phyloP scores from a whole-genome alignment of 2,329 filamentous ascomycete species.

The Colletotrichum sp. region DNA sequence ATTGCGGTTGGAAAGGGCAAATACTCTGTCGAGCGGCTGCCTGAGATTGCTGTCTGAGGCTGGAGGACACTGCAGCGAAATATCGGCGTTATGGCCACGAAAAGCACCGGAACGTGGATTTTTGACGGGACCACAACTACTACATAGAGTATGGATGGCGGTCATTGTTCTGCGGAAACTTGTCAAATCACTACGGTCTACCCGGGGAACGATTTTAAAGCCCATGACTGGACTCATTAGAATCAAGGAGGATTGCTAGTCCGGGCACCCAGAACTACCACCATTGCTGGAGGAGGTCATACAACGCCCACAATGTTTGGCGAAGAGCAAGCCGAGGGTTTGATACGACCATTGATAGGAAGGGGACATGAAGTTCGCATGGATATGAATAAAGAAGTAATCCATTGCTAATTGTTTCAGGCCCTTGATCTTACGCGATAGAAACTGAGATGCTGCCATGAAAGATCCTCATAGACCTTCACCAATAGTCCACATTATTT shows the following conservation, averaged over 20 bases:
- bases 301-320: background rate
- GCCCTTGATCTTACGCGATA: background rate
- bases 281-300: background rate
- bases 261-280: rapidly evolving
- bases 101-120: background rate
- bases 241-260: background rate
- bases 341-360: rapidly evolving
- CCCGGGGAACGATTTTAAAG: background rate
- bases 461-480: background rate
- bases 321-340: rapidly evolving
- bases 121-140: background rate
- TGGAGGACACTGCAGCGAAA: background rate
- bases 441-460: background rate
- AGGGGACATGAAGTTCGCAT: background rate
- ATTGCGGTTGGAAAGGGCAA: background rate
- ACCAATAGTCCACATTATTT: background rate
- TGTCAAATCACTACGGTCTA: background rate
- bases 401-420: background rate
- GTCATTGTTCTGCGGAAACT: background rate
- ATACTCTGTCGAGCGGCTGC: background rate
- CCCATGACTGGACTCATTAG: background rate
- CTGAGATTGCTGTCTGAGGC: background rate
- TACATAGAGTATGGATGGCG: background rate
- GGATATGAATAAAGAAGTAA: background rate
- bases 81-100: background rate